phyloP scores from a whole-genome alignment of 768 basidiomycete genomes.

The Suillus subaureus region DNA sequence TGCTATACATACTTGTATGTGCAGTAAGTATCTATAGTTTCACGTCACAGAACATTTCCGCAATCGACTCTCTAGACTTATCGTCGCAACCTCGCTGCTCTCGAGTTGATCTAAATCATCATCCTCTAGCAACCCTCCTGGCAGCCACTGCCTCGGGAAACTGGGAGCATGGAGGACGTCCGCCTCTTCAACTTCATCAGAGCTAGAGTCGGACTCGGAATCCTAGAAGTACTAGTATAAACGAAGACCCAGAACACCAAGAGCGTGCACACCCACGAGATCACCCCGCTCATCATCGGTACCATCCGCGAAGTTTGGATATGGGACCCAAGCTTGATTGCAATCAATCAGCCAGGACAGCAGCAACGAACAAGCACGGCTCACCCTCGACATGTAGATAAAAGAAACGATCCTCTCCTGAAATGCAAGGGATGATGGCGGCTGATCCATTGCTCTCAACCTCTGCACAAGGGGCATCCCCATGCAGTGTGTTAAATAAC shows the following conservation, averaged over 20 bases:
- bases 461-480: not conserved
- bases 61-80: not conserved
- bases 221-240: not conserved
- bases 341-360: not conserved
- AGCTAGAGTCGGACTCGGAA: not conserved
- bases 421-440: not conserved
- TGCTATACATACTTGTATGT: not conserved
- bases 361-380: not conserved
- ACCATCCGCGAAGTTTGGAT: not conserved
- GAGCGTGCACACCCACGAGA: not conserved
- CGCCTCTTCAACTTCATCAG: not conserved
- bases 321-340: not conserved
- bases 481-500: not conserved
- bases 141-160: not conserved
- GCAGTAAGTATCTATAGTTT: not conserved
- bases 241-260: not conserved
- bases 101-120: not conserved
- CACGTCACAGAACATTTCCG: not conserved
- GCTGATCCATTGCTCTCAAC: not conserved
- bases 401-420: slow-evolving; percentile 1
- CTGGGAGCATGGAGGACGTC: not conserved
- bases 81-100: not conserved
- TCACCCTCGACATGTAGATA: slow-evolving; percentile 3
- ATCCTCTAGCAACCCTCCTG: not conserved
- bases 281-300: not conserved